Conservation (phyloP, 1,139 yeast genomes). For the Candida sp. region DNA sequence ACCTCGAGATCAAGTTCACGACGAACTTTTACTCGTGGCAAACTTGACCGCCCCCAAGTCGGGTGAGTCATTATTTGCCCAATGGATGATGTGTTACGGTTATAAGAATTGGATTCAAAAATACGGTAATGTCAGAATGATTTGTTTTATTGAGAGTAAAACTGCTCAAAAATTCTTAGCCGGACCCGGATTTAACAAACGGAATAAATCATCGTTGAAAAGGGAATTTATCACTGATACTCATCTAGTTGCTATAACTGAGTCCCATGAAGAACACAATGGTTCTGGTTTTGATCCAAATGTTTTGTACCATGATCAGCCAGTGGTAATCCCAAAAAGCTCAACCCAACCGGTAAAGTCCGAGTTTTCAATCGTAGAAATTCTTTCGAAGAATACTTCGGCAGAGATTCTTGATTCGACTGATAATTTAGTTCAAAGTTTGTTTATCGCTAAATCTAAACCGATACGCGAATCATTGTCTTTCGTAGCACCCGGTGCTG, state of each 20-base stretch:
- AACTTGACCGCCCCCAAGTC: slow-evolving; percentile 49
- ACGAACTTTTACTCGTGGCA: slow-evolving; percentile 61
- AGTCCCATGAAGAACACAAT: slow-evolving; percentile 18
- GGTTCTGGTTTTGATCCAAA: slow-evolving; percentile 38
- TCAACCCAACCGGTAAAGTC: slow-evolving; percentile 22
- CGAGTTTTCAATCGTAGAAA: slow-evolving; percentile 50
- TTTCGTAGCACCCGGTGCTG: slow-evolving; percentile 81
- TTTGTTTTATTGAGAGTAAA: slow-evolving; percentile 55
- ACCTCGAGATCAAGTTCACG: slow-evolving; percentile 49
- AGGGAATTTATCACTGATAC: slow-evolving; percentile 58
- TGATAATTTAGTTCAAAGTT: slow-evolving; percentile 54
- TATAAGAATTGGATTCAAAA: slow-evolving; percentile 73
- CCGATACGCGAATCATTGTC: slow-evolving; percentile 44
- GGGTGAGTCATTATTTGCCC: slow-evolving; percentile 72
- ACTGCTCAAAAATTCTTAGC: slow-evolving; percentile 65
- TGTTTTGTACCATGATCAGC: slow-evolving; percentile 35
- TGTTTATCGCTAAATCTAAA: slow-evolving; percentile 4
- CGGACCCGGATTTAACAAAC: slow-evolving; percentile 36
- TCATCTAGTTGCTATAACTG: slow-evolving; percentile 46
- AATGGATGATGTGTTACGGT: slow-evolving; percentile 70
- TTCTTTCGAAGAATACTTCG: slow-evolving; percentile 52
- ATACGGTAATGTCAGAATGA: slow-evolving; percentile 72
- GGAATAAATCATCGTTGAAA: slow-evolving; percentile 60
- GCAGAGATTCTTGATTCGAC: slow-evolving; percentile 66
- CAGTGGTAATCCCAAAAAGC: slow-evolving; percentile 22